Evolutionary conservation across 768 basidiomycete genomes (phyloP).

Genomic region (Nidularia sp.): DNA sequence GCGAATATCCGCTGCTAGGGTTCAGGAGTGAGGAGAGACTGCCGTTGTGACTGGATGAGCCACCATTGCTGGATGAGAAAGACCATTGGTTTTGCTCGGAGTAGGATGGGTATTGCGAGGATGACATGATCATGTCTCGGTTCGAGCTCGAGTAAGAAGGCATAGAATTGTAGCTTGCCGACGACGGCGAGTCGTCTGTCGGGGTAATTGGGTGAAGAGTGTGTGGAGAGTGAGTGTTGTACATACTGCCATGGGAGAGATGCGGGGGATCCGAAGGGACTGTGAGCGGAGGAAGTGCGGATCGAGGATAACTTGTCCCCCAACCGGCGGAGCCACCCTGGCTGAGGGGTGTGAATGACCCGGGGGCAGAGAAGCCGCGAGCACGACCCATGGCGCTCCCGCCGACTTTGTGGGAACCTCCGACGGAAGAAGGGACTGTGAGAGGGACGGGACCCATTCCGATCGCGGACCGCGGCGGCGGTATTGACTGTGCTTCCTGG

Average conservation of each 20-base stretch:
- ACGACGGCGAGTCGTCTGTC: slow-evolving; percentile 63
- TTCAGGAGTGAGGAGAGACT: slow-evolving; percentile 78
- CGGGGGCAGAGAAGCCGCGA: slow-evolving; percentile 82
- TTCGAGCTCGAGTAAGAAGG: slow-evolving; percentile 37
- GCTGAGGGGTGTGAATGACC: slow-evolving; percentile 70
- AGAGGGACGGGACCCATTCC: slow-evolving; percentile 68
- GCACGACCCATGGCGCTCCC: slow-evolving; percentile 47
- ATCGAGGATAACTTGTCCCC: slow-evolving; percentile 55
- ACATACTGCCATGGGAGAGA: slow-evolving; percentile 53
- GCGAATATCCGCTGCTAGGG: slow-evolving; percentile 55
- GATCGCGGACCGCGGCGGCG: slow-evolving; percentile 74
- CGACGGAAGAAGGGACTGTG: slow-evolving; percentile 50
- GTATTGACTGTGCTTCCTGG: slow-evolving; percentile 64
- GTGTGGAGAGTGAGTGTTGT: slow-evolving; percentile 58
- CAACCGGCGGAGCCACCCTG: slow-evolving; percentile 56
- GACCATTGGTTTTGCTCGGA: slow-evolving; percentile 57
- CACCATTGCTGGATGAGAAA: slow-evolving; percentile 40
- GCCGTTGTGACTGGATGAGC: slow-evolving; percentile 62
- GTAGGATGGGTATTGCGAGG: slow-evolving; percentile 57
- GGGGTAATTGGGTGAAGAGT: slow-evolving; percentile 66
- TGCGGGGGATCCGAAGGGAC: slow-evolving; percentile 75
- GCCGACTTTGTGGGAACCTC: slow-evolving; percentile 32
- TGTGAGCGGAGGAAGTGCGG: slow-evolving; percentile 74
- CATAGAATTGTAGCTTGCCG: slow-evolving; percentile 36
- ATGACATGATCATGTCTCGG: slow-evolving; percentile 38